phyloP scores from a whole-genome alignment of 495 filamentous ascomycete genomes.

The Aspergillus baeticus region DNA sequence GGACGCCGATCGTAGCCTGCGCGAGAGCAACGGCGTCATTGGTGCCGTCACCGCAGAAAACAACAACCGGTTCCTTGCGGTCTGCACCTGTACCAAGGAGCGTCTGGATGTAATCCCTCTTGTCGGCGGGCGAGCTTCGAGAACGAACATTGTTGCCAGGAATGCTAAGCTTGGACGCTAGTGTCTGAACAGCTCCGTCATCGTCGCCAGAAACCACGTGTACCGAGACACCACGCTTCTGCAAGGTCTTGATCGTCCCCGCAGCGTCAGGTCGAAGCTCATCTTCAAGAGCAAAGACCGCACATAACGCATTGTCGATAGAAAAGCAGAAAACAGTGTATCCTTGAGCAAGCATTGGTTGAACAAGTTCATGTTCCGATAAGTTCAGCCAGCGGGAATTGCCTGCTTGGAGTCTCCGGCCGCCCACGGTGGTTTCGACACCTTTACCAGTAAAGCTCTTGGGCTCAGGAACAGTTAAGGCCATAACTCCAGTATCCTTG shows the following conservation, averaged over 20 bases:
- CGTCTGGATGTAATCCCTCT: conserved; percentile 59
- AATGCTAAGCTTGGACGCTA: conserved; percentile 57
- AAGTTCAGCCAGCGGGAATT: conserved; percentile 62
- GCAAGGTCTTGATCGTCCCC: conserved; percentile 49
- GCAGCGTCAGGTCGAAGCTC: conserved; percentile 56
- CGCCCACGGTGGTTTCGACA: conserved; percentile 35
- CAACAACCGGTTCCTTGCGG: conserved; percentile 35
- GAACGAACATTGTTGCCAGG: conserved; percentile 42
- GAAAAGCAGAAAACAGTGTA: conserved; percentile 65
- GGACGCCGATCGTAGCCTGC: conserved; percentile 70
- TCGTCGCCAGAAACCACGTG: conserved; percentile 73
- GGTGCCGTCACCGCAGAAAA: conserved; percentile 81
- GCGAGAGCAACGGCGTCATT: conserved; percentile 78
- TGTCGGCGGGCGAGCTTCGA: conserved; percentile 59
- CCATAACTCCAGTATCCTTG: conserved; percentile 23
- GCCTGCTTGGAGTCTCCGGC: conserved; percentile 50
- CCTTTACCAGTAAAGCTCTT: conserved; percentile 55
- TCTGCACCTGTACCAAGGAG: conserved; percentile 7
- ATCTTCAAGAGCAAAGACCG: conserved; percentile 61
- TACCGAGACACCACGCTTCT: conserved; percentile 53
- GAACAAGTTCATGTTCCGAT: conserved; percentile 36
- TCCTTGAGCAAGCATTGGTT: conserved; percentile 40
- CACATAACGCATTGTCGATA: conserved; percentile 46
- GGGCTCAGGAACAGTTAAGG: conserved; percentile 36
- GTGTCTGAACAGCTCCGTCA: conserved; percentile 52